Conservation (phyloP, 2,329 filamentous ascomycete genomes). For the Pseudogymnoascus sp. region DNA sequence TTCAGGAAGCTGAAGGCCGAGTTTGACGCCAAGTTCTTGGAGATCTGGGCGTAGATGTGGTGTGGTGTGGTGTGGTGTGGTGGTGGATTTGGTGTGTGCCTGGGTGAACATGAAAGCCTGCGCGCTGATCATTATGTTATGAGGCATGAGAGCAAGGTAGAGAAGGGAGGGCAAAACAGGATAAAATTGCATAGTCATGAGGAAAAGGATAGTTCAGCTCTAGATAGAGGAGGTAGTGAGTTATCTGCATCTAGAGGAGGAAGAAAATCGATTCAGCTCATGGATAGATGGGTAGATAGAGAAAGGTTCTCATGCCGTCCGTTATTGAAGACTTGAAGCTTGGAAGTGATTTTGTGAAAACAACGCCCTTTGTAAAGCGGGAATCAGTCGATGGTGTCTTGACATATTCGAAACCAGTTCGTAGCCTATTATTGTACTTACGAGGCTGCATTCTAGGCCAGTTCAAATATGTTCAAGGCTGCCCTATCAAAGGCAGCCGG, state of each 20-base stretch:
- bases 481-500: not conserved
- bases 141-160: not conserved
- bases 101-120: not conserved
- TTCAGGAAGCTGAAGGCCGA: conserved; percentile 51
- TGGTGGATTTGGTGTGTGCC: not conserved
- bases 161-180: not conserved
- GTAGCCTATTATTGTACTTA: too few relatives aligned
- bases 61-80: not conserved
- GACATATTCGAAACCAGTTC: too few relatives aligned
- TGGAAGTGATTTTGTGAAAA: not conserved
- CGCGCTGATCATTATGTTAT: not conserved
- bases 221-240: not conserved
- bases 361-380: too few relatives aligned
- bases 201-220: not conserved
- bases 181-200: not conserved
- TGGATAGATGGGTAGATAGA: conserved; percentile 2
- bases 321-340: not conserved
- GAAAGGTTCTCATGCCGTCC: not conserved
- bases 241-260: not conserved
- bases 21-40: conserved; percentile 58
- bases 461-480: not conserved
- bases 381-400: too few relatives aligned
- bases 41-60: conserved; percentile 47
- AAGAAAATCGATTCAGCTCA: not conserved
- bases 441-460: not conserved